phyloP scores from a whole-genome alignment of 78 protist species.

The Polysphondylium violaceum region DNA sequence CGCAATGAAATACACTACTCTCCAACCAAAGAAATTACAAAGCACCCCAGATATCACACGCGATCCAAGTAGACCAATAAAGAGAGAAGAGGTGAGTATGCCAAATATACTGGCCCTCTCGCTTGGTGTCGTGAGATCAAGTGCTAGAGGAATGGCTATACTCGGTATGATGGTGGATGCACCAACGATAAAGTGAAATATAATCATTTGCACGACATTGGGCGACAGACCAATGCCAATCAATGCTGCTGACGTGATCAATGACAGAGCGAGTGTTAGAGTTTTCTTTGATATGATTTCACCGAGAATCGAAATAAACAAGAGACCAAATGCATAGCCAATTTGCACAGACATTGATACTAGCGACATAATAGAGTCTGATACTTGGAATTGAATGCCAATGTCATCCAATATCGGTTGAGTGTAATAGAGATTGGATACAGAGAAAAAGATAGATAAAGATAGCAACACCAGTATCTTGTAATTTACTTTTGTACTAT shows the following conservation, averaged over 20 bases:
- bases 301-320: conserved; percentile 39
- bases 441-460: conserved; percentile 39
- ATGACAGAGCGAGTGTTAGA: conserved; percentile 27
- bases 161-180: conserved; percentile 49
- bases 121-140: conserved; percentile 36
- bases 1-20: conserved; percentile 34
- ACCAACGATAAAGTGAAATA: conserved; percentile 49
- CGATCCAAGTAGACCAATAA: conserved; percentile 54
- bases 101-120: conserved; percentile 38
- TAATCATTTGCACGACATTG: conserved; percentile 15
- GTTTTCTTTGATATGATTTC: conserved; percentile 49
- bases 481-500: conserved; percentile 21
- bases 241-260: conserved; percentile 8
- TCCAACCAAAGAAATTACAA: conserved; percentile 42
- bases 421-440: conserved; percentile 45
- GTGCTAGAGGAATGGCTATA: conserved; percentile 63
- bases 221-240: conserved; percentile 41
- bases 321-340: conserved; percentile 50
- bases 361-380: not conserved
- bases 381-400: conserved; percentile 1
- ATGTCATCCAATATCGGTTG: conserved; percentile 40
- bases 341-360: conserved; percentile 43
- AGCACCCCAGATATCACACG: conserved; percentile 36
- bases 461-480: conserved; percentile 16
- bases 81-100: conserved; percentile 31